Conservation (phyloP, 352 stramenopile genomes). For the Globisporangium spiculum region DNA sequence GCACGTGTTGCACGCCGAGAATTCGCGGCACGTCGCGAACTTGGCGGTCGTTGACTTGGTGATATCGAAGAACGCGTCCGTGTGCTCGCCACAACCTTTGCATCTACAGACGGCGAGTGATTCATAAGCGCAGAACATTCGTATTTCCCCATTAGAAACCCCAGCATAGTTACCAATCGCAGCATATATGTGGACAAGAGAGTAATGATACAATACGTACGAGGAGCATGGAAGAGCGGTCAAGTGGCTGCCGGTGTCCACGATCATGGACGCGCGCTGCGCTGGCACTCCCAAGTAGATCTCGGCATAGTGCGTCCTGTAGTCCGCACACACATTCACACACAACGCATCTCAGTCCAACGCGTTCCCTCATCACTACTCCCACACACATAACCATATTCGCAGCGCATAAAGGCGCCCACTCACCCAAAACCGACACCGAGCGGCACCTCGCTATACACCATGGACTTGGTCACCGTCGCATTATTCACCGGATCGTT, state of each 20-base stretch:
- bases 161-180: neutral
- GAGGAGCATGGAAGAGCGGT: constrained; percentile 73
- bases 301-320: constrained; percentile 80
- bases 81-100: constrained; percentile 64
- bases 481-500: constrained; percentile 7
- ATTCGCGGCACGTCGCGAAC: constrained; percentile 61
- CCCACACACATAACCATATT: constrained; percentile 1
- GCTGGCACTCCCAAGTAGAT: constrained; percentile 76
- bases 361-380: neutral
- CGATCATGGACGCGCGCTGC: constrained; percentile 82
- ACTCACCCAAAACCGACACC: constrained; percentile 65
- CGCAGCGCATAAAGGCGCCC: neutral
- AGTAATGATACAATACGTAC: constrained; percentile 16
- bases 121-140: neutral
- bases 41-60: constrained; percentile 73
- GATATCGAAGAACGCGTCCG: constrained; percentile 69
- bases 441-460: constrained; percentile 59
- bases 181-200: neutral
- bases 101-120: constrained; percentile 28
- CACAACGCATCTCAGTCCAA: neutral
- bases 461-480: constrained; percentile 21
- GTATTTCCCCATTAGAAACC: neutral
- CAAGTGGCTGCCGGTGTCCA: constrained; percentile 81
- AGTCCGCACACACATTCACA: constrained; percentile 6
- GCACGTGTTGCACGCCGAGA: constrained; percentile 50